Percentiles rank a stretch among this genome's conserved stretches.
Conservation (phyloP, 495 filamentous ascomycete genomes). For the Aspergillus biplanus region DNA sequence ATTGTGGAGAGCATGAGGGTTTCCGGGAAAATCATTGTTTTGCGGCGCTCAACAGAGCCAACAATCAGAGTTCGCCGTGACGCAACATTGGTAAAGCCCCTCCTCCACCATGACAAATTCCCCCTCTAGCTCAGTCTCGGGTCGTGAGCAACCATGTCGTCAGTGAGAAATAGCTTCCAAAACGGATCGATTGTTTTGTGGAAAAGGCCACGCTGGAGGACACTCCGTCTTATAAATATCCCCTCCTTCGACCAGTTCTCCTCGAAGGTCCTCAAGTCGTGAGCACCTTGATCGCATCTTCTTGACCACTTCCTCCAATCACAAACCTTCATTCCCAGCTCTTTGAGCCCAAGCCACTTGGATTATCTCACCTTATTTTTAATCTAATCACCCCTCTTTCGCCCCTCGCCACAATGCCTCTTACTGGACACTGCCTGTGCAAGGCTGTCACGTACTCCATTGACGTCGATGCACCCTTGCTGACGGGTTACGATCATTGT, state of each 20-base stretch:
- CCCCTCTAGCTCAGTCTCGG: conserved; percentile 6
- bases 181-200: background rate
- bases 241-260: conserved; percentile 7
- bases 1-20: background rate
- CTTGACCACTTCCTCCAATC: conserved; percentile 8
- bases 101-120: conserved; percentile 27
- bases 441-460: conserved; percentile 67
- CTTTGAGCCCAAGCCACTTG: background rate
- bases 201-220: background rate
- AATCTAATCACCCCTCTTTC: conserved; percentile 54
- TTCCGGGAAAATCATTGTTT: background rate
- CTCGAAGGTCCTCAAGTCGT: conserved; percentile 35
- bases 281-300: conserved; percentile 40
- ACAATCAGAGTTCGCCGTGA: conserved; percentile 14
- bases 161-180: conserved; percentile 1
- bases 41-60: background rate
- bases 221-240: conserved; percentile 35
- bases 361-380: conserved; percentile 2
- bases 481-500: conserved; percentile 70
- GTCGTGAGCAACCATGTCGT: conserved; percentile 17
- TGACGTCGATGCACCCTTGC: conserved; percentile 55
- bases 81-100: conserved; percentile 12
- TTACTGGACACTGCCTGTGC: conserved; percentile 73
- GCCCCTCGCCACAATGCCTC: conserved; percentile 56
- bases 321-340: background rate